phyloP scores from a whole-genome alignment of 2,329 filamentous ascomycete species.

The Ramularia collo-cygni region DNA sequence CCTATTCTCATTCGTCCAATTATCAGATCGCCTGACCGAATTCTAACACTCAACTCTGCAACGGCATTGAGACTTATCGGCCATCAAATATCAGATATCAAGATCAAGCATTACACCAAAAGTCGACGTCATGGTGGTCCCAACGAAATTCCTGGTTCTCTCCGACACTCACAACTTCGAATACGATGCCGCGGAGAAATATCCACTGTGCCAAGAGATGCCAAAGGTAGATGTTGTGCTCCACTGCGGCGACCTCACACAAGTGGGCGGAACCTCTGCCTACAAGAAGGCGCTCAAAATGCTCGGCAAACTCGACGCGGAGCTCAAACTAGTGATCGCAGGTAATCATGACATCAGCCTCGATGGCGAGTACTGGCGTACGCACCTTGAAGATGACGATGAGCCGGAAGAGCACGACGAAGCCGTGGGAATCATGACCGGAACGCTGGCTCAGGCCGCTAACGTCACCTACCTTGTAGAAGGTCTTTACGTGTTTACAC shows the following conservation, averaged over 20 bases:
- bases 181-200: conserved; percentile 1
- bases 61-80: no score
- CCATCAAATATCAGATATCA: no score
- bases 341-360: conserved; percentile 30
- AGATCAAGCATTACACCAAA: no score
- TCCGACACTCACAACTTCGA: conserved; percentile 25
- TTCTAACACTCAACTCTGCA: no score
- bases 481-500: conserved; percentile 39
- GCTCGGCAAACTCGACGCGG: conserved; percentile 22
- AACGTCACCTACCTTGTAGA: conserved; percentile 49
- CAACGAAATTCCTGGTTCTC: conserved; percentile 19
- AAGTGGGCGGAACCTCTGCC: conserved; percentile 19
- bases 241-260: conserved; percentile 35
- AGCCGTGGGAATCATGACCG: conserved; percentile 11
- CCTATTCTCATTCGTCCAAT: no score
- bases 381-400: conserved; percentile 26
- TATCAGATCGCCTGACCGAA: no score
- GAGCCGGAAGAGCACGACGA: conserved; percentile 23
- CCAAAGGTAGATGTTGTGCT: conserved; percentile 31
- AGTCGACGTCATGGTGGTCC: no score
- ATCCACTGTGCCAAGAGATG: conserved; percentile 9
- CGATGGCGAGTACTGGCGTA: conserved; percentile 30
- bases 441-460: conserved; percentile 30
- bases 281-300: conserved; percentile 24
- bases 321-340: conserved; percentile 31